phyloP scores from a whole-genome alignment of 2,329 filamentous ascomycete species.

The Penicillium oxalicum region DNA sequence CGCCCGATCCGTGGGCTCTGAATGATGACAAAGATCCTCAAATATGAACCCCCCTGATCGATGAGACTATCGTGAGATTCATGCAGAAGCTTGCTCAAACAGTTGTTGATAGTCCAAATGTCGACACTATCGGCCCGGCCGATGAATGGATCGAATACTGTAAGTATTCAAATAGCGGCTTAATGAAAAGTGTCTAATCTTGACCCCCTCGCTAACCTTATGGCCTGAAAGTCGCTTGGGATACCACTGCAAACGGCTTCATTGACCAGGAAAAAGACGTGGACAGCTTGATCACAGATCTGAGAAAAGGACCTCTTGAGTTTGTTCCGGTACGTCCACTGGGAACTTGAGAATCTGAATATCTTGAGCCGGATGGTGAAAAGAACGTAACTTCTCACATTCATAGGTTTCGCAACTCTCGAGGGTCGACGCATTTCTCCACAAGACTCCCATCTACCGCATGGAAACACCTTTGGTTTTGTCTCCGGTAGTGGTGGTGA shows the following conservation, averaged over 20 bases:
- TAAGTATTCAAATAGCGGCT: constrained; percentile 2
- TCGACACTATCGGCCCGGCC: constrained; percentile 12
- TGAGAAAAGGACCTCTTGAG: constrained; percentile 20
- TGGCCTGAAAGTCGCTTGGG: constrained; percentile 15
- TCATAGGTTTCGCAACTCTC: constrained; percentile 20
- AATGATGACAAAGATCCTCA: constrained; percentile 23
- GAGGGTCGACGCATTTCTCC: constrained; percentile 22
- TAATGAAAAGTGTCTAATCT: not conserved
- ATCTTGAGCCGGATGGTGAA: too few relatives aligned
- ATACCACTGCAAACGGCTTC: constrained; percentile 22
- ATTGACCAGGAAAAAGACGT: constrained; percentile 26
- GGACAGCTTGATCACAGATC: constrained; percentile 18
- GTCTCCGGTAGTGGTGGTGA: constrained; percentile 48
- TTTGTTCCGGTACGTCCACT: constrained; percentile 16
- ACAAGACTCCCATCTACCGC: constrained; percentile 26
- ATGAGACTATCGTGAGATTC: constrained; percentile 21
- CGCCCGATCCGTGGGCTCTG: constrained; percentile 20
- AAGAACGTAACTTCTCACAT: not conserved
- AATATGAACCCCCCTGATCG: constrained; percentile 23
- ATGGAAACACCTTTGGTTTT: constrained; percentile 30
- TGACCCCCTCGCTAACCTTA: not conserved
- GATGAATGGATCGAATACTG: constrained; percentile 21
- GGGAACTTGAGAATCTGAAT: too few relatives aligned
- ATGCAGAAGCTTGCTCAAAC: constrained; percentile 18
- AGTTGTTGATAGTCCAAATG: constrained; percentile 17